Conservation (phyloP, 192 early-diverging fungal species). For the Physocladia obscura region DNA sequence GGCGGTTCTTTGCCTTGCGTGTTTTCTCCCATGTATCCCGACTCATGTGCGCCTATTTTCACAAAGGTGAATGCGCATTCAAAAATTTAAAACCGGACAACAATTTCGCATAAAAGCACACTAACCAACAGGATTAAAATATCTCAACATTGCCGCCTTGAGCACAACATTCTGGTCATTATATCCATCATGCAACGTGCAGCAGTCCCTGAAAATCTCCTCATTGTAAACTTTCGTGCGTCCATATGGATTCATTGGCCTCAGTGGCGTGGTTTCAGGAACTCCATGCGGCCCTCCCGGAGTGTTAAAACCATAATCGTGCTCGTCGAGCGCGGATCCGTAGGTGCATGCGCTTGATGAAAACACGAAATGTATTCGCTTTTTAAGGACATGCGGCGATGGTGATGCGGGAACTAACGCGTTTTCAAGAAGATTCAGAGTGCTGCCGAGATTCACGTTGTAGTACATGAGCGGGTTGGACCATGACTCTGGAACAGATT, state of each 20-base stretch:
- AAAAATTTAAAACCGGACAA: not conserved
- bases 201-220: constrained; percentile 57
- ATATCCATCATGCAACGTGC: not conserved
- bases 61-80: no score
- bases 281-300: constrained; percentile 47
- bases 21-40: constrained; percentile 83
- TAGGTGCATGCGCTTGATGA: constrained; percentile 84
- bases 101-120: not conserved
- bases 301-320: constrained; percentile 41
- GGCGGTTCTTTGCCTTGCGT: constrained; percentile 72
- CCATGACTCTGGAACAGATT: constrained; percentile 78
- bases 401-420: constrained; percentile 31
- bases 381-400: no score
- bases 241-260: constrained; percentile 77
- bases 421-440: constrained; percentile 67
- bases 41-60: constrained; percentile 66
- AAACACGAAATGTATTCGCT: constrained; percentile 79
- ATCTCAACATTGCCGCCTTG: constrained; percentile 45
- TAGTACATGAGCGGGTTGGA: constrained; percentile 75
- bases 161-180: not conserved
- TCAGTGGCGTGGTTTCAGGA: constrained; percentile 68
- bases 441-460: constrained; percentile 77
- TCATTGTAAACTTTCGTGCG: constrained; percentile 80
- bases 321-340: constrained; percentile 33
- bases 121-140: constrained; percentile 84